A percentile compares a stretch with the other conserved stretches of the same genome.
Evolutionary conservation across 352 stramenopile species (phyloP).

Genomic region (Halophytophthora polymorphica): DNA sequence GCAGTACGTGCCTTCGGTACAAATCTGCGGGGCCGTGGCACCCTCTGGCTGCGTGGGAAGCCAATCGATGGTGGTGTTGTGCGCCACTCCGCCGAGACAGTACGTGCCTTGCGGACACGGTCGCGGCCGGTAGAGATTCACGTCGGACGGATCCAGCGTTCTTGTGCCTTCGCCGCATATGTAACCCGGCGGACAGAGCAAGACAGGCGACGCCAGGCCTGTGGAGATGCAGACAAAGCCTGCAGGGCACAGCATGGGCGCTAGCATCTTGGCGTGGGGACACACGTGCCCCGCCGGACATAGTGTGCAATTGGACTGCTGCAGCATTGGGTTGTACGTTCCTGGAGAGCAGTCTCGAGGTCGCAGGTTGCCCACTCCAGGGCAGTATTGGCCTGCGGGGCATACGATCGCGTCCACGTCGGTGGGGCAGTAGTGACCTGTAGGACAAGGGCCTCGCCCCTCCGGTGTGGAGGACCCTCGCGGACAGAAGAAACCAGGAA

Average conservation of each 20-base stretch:
- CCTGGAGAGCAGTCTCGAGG: slow-evolving; percentile 91
- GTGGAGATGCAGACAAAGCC: slow-evolving; percentile 95
- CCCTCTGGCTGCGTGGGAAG: slow-evolving; percentile 81
- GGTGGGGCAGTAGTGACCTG: slow-evolving; percentile 94
- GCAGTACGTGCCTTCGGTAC: slow-evolving; percentile 95
- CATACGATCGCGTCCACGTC: slow-evolving; percentile 90
- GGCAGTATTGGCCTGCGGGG: slow-evolving; percentile 91
- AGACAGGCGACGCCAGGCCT: slow-evolving; percentile 85
- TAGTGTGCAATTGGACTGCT: slow-evolving; percentile 91
- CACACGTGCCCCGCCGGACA: slow-evolving; percentile 95
- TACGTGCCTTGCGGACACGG: slow-evolving; percentile 92
- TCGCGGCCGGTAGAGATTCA: slow-evolving; percentile 68
- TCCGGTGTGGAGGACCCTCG: slow-evolving; percentile 89
- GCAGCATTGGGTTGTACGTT: slow-evolving; percentile 86
- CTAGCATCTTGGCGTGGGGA: slow-evolving; percentile 74
- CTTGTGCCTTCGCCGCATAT: slow-evolving; percentile 92
- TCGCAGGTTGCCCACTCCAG: slow-evolving; percentile 92
- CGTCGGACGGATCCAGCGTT: slow-evolving; percentile 85
- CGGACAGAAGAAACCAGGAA: slow-evolving; percentile 96
- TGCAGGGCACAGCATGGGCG: slow-evolving; percentile 85
- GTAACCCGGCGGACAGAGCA: slow-evolving; percentile 94
- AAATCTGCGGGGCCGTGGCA: slow-evolving; percentile 87
- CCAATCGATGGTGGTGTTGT: slow-evolving; percentile 91
- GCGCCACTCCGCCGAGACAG: slow-evolving; percentile 94
- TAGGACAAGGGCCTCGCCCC: slow-evolving; percentile 92